Conservation (phyloP, 2,329 filamentous ascomycete genomes). For the Hypoxylon sp. region DNA sequence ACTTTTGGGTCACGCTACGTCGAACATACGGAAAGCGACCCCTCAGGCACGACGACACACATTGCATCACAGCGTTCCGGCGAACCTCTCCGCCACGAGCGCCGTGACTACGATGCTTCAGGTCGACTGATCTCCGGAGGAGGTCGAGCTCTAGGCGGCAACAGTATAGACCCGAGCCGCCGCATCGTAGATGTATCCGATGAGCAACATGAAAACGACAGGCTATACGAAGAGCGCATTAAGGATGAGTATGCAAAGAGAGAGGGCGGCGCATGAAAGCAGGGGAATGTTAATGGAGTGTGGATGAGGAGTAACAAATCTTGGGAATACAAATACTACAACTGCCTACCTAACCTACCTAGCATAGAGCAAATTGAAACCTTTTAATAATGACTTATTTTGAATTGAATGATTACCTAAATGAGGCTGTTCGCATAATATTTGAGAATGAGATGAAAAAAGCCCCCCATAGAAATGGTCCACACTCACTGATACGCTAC, state of each 20-base stretch:
- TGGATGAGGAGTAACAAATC: not conserved
- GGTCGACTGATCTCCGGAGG: slow-evolving; percentile 36
- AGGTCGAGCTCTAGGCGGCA: slow-evolving; percentile 20
- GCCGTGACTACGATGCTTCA: slow-evolving; percentile 43
- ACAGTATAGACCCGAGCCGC: slow-evolving; percentile 25
- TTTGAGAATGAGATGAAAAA: not conserved
- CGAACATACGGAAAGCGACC: slow-evolving; percentile 38
- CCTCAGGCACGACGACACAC: slow-evolving; percentile 40
- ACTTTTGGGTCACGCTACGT: slow-evolving; percentile 40
- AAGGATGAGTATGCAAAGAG: slow-evolving; percentile 46
- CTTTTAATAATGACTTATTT: not conserved
- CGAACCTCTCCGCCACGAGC: slow-evolving; percentile 39
- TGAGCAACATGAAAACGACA: slow-evolving; percentile 39
- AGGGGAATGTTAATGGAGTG: not conserved
- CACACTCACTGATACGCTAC: slow-evolving; percentile 1
- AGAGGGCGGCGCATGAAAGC: slow-evolving; percentile 41
- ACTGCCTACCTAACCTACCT: not conserved
- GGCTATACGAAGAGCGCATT: slow-evolving; percentile 42
- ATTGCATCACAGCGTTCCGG: slow-evolving; percentile 36
- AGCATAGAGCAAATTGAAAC: slow-evolving; percentile 10
- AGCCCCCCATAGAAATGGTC: not conserved
- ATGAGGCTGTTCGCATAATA: not conserved
- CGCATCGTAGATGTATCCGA: slow-evolving; percentile 45
- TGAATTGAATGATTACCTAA: not conserved
- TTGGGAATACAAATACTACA: not conserved